Evolutionary conservation across 2,329 filamentous ascomycete genomes (phyloP), one percentile per base, ranked within the genome.

Genomic region (Ceratocystis cacaofunesta): DNA sequence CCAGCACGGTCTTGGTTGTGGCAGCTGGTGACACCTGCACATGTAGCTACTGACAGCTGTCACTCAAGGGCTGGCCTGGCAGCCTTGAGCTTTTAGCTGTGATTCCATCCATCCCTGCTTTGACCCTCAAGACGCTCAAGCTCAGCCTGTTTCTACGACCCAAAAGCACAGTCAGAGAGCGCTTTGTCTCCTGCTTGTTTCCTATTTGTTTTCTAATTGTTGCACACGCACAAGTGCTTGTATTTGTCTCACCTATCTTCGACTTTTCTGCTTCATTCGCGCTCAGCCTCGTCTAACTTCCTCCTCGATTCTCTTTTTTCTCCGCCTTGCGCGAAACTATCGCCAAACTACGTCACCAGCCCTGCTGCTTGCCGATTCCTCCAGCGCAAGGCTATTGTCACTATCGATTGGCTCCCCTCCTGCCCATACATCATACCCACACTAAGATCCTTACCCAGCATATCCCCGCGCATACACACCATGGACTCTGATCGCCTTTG

Each of bases 401-500:
- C 8, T 6, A 19, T 36, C 28, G 28, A 6, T 28, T 48, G 46
- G 8, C 46, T 19, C 19, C 15, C 19, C 25, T 3, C n/a, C 28
- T 36, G 2, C 7, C 15, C 15, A 58, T 58, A 32, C 55, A 36
- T 15, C 22, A 52, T 15, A 52, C 48, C 10, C 48, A 22, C 8
- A 15, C 22, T 28, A 12, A 12, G 10, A 12, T 41, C 36, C 10
- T 12, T 41, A 15, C 12, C 36, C 36, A 8, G 36, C 3, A 41
- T 41, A 62, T 55, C 32, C 50, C 36, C 36, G 10, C 64, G 15
- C 48, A 7, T 32, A 28, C 32, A 36, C 43, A 73, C 43, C 62
- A 85, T 85, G 82, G 81, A 84, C 68, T 83, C 86, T 70, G 83
- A 86, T 67, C 82, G 84, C 65, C 82, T 87, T 70, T 87, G 81